These are phyloP conservation scores for Mortierella sp. DNA, from an alignment of 371 early-diverging fungal species.

Conservation along the genomic window DNA sequence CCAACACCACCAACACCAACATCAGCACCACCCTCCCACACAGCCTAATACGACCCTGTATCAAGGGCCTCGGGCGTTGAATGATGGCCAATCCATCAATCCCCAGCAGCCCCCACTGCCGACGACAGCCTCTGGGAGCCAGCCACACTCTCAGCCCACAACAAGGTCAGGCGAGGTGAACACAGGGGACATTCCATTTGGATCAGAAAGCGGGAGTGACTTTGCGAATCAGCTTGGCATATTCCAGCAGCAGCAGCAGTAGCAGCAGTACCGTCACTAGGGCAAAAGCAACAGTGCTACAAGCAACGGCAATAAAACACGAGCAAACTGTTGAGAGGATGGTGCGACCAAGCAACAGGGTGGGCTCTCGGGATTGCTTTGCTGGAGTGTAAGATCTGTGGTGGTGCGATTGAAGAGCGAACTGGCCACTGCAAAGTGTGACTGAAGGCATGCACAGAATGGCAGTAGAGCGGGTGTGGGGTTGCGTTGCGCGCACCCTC, in stretches of 20 bases:
- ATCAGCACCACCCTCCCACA: slow-evolving; percentile 2
- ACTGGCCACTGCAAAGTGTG: no score
- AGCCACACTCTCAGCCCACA: slow-evolving; percentile 13
- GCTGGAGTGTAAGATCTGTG: no score
- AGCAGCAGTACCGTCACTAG: slow-evolving; percentile 4
- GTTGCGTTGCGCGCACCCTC: no score
- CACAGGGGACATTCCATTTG: slow-evolving; percentile 36
- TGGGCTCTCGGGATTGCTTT: no score
- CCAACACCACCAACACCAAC: not conserved
- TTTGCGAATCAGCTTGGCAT: slow-evolving; percentile 24
- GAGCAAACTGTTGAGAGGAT: no score
- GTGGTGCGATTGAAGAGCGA: no score
- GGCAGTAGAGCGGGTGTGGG: no score
- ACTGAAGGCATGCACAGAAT: no score
- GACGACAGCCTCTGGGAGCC: not conserved
- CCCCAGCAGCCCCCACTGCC: not conserved
- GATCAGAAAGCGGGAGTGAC: slow-evolving; percentile 14
- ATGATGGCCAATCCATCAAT: no score
- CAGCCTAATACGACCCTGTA: not conserved
- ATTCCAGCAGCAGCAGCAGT: slow-evolving; percentile 1
- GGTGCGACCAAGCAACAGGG: no score
- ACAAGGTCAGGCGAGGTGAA: slow-evolving; percentile 17
- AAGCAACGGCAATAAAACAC: no score
- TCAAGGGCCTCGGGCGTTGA: not conserved
- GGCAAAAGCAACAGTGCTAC: not conserved